Evolutionary conservation across 441 rosid species (phyloP).

Genomic region (Aquilaria agallochum): DNA sequence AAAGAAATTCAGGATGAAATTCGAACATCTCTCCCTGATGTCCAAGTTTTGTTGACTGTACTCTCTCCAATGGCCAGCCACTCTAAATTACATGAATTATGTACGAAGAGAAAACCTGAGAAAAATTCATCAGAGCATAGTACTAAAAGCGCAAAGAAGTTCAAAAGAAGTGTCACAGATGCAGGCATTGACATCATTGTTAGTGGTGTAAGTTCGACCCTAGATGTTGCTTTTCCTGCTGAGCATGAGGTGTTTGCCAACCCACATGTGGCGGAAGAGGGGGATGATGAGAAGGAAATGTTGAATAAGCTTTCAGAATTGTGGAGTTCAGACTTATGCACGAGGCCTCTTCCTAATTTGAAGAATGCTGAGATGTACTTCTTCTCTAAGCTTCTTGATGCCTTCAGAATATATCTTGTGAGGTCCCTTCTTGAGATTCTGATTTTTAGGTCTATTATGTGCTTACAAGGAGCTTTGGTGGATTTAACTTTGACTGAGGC

Average conservation of each 20-base stretch:
- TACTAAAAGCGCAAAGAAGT: conserved; percentile 38
- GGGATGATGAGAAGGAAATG: conserved; percentile 42
- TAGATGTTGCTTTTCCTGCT: conserved; percentile 27
- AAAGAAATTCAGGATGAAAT: conserved; percentile 65
- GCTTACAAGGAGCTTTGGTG: no score
- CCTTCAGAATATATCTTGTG: conserved; percentile 74
- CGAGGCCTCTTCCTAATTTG: conserved; percentile 27
- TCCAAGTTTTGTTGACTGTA: conserved; percentile 63
- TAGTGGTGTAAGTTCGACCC: conserved; percentile 47
- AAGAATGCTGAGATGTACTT: conserved; percentile 62
- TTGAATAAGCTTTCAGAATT: conserved; percentile 49
- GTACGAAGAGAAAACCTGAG: conserved; percentile 52
- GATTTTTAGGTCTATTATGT: conserved; percentile 8
- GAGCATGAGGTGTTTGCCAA: conserved; percentile 28
- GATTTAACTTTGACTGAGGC: no score
- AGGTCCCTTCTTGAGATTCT: conserved; percentile 20
- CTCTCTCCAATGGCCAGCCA: conserved; percentile 49
- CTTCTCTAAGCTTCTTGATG: conserved; percentile 72
- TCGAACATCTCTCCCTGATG: conserved; percentile 75
- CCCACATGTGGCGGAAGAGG: conserved; percentile 27
- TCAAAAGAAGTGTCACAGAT: conserved; percentile 28
- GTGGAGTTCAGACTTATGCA: conserved; percentile 55
- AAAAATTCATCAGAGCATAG: conserved; percentile 24
- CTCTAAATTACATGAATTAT: conserved; percentile 21
- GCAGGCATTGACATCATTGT: conserved; percentile 61